These are phyloP conservation scores for Paralagenidium karlingii DNA, from an alignment of 352 stramenopile species.

Conservation along the genomic window DNA sequence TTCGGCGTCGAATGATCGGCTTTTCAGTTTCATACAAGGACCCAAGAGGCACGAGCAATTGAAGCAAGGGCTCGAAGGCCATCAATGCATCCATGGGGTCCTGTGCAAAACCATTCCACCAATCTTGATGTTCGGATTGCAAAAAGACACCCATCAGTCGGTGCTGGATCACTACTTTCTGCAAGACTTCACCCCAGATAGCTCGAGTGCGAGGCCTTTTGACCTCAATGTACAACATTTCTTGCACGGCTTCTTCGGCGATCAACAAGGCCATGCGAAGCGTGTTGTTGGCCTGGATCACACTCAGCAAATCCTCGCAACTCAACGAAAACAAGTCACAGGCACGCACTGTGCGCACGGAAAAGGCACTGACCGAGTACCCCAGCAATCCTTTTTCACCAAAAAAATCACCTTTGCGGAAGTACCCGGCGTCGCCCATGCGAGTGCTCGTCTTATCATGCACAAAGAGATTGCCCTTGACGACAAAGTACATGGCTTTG, in stretches of 20 bases:
- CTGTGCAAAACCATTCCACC: no score
- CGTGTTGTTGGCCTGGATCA: slow-evolving; percentile 24
- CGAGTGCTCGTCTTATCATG: slow-evolving; percentile 14
- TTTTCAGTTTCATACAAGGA: no score
- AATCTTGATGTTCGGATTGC: no score
- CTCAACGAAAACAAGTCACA: slow-evolving; percentile 44
- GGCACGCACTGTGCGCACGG: slow-evolving; percentile 29
- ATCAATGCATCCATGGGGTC: no score
- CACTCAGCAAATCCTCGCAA: slow-evolving; percentile 19
- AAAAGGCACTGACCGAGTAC: slow-evolving; percentile 29
- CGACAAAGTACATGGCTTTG: slow-evolving; percentile 63
- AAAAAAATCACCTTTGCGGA: slow-evolving; percentile 43
- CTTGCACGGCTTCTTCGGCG: slow-evolving; percentile 11
- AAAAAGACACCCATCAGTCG: no score
- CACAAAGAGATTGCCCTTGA: slow-evolving; percentile 23
- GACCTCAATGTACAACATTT: slow-evolving; percentile 7
- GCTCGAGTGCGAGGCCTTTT: slow-evolving; percentile 4
- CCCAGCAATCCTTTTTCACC: slow-evolving; percentile 37
- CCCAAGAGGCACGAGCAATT: slow-evolving; percentile 41
- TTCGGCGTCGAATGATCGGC: no score
- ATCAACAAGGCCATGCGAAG: slow-evolving; percentile 30
- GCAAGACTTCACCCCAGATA: no score
- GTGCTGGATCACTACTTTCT: no score
- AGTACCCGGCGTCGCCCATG: slow-evolving; percentile 21
- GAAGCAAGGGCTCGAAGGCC: slow-evolving; percentile 26